Evolutionary conservation across 2,329 filamentous ascomycete genomes (phyloP).

Genomic region (Claviceps fusiformis): DNA sequence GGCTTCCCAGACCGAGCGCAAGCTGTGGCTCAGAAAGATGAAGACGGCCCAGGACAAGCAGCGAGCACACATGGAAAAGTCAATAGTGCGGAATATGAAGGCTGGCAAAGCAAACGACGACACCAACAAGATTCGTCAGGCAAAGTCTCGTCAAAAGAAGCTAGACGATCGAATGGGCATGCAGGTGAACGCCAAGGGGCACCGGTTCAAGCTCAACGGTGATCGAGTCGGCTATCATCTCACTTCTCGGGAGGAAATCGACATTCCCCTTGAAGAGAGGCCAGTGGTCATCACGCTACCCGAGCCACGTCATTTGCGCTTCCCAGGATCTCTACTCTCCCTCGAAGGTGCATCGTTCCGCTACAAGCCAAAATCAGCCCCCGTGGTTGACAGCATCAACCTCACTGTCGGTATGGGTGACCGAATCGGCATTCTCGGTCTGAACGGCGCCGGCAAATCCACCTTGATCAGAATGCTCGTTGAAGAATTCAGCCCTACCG

Average conservation of each 20-base stretch:
- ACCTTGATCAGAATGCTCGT: slow-evolving; percentile 61
- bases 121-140: slow-evolving; percentile 75
- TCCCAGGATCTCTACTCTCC: slow-evolving; percentile 60
- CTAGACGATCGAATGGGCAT: slow-evolving; percentile 70
- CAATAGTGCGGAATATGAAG: slow-evolving; percentile 60
- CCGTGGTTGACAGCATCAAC: slow-evolving; percentile 47
- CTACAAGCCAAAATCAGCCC: slow-evolving; percentile 32
- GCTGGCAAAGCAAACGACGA: slow-evolving; percentile 66
- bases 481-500: slow-evolving; percentile 41
- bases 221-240: slow-evolving; percentile 53
- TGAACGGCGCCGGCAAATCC: slow-evolving; percentile 74
- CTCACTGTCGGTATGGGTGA: slow-evolving; percentile 62
- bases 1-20: slow-evolving; percentile 51
- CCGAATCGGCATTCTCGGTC: slow-evolving; percentile 59
- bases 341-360: slow-evolving; percentile 55
- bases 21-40: slow-evolving; percentile 56
- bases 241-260: slow-evolving; percentile 51
- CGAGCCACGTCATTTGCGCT: slow-evolving; percentile 54
- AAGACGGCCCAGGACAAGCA: slow-evolving; percentile 73
- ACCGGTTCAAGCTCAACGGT: slow-evolving; percentile 67
- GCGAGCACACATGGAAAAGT: slow-evolving; percentile 66
- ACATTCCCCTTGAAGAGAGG: slow-evolving; percentile 51
- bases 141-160: slow-evolving; percentile 72
- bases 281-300: slow-evolving; percentile 45
- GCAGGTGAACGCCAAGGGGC: slow-evolving; percentile 57